A percentile compares a stretch with the other conserved stretches of the same genome.
Conservation (phyloP, 2,329 filamentous ascomycete genomes). For the Cladosporium sp. region DNA sequence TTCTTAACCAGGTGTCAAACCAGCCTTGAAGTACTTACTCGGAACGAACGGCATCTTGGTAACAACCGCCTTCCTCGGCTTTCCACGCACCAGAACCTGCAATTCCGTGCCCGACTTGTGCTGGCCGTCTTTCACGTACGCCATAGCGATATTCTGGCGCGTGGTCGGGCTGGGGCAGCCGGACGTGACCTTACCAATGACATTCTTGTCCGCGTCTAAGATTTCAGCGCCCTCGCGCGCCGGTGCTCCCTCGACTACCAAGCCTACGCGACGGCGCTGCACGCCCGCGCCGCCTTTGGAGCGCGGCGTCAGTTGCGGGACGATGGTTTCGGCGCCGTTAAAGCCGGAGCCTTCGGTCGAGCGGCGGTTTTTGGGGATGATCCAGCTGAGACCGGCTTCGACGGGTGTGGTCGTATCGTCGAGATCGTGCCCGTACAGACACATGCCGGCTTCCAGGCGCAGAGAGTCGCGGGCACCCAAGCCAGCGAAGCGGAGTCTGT, state of each 20-base stretch:
- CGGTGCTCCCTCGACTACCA: slow-evolving; percentile 79
- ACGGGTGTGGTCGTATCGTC: slow-evolving; percentile 72
- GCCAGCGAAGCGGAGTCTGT: slow-evolving; percentile 74
- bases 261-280: slow-evolving; percentile 68
- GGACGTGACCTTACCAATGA: slow-evolving; percentile 78
- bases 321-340: slow-evolving; percentile 75
- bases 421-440: slow-evolving; percentile 98
- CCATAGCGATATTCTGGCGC: slow-evolving; percentile 94
- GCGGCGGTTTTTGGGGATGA: slow-evolving; percentile 76
- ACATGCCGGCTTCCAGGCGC: slow-evolving; percentile 95
- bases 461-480: slow-evolving; percentile 89
- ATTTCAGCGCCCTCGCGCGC: slow-evolving; percentile 87
- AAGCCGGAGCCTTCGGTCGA: slow-evolving; percentile 61
- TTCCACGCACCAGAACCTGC: slow-evolving; percentile 71
- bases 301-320: slow-evolving; percentile 70
- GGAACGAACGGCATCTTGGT: slow-evolving; percentile 87
- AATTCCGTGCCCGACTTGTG: slow-evolving; percentile 84
- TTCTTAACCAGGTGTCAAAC: slow-evolving; percentile 15
- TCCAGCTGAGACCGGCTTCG: slow-evolving; percentile 67
- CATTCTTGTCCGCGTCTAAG: slow-evolving; percentile 58
- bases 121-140: slow-evolving; percentile 74
- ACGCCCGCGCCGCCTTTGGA: slow-evolving; percentile 70
- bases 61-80: slow-evolving; percentile 68
- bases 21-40: slow-evolving; percentile 65
- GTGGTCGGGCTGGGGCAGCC: slow-evolving; percentile 85